These are phyloP conservation scores for Cordyceps cateniannulata DNA, from an alignment of 2,329 filamentous ascomycete species.

Conservation along the genomic window DNA sequence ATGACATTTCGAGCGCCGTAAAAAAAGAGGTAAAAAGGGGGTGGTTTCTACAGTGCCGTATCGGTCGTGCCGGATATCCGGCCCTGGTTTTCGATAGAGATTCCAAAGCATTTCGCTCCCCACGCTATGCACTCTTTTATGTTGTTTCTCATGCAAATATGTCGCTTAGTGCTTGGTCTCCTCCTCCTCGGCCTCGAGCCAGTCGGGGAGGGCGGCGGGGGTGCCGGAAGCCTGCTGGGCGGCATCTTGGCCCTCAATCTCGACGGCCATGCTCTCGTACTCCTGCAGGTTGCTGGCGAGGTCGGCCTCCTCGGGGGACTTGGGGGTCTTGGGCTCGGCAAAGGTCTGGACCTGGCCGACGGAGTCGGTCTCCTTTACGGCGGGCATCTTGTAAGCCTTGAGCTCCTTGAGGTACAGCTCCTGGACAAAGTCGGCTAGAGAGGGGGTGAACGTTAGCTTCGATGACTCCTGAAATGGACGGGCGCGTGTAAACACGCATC, in stretches of 20 bases:
- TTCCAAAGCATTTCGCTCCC: not conserved
- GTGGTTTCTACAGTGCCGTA: not conserved
- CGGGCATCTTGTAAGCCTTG: constrained; percentile 84
- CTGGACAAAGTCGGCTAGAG: constrained; percentile 87
- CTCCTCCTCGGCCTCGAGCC: constrained; percentile 78
- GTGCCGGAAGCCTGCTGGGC: constrained; percentile 51
- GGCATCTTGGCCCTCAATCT: constrained; percentile 81
- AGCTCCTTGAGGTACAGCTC: constrained; percentile 96
- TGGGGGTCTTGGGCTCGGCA: constrained; percentile 68
- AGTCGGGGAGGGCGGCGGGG: constrained; percentile 56
- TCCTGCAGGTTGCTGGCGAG: constrained; percentile 86
- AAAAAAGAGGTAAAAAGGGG: not conserved
- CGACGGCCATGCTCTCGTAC: constrained; percentile 90
- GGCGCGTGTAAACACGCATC: not conserved
- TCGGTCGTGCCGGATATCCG: constrained; percentile 14
- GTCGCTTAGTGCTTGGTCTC: constrained; percentile 41
- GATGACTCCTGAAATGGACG: not conserved
- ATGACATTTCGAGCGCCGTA: constrained; percentile 5
- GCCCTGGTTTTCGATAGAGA: constrained; percentile 8
- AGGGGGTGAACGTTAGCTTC: constrained; percentile 2
- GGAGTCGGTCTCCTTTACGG: constrained; percentile 78
- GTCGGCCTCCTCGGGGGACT: constrained; percentile 89
- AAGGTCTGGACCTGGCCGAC: constrained; percentile 91
- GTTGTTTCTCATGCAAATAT: not conserved
- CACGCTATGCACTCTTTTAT: not conserved